Percentiles rank a stretch among this genome's conserved stretches.
Evolutionary conservation across 768 basidiomycete genomes (phyloP).

Genomic region (Mycena amicta): DNA sequence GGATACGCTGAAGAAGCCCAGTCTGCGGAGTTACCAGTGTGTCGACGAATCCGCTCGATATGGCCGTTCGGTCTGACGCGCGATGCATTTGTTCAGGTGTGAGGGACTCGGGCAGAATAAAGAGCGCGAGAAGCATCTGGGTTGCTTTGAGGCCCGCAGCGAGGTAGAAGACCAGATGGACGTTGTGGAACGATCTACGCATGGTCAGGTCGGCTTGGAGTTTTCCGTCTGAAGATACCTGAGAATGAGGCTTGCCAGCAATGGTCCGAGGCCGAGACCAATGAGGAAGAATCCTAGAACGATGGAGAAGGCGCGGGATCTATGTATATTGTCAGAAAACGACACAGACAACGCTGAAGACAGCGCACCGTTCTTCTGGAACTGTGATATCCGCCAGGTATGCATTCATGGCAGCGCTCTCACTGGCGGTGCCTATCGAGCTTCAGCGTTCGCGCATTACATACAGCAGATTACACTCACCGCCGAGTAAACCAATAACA

Average conservation of each 20-base stretch:
- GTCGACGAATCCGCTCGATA: not conserved
- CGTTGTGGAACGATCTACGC: slow-evolving; percentile 42
- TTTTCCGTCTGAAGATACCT: slow-evolving; percentile 21
- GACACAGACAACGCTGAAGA: not conserved
- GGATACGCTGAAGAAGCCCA: slow-evolving; percentile 36
- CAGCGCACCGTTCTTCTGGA: slow-evolving; percentile 51
- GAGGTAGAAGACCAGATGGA: slow-evolving; percentile 74
- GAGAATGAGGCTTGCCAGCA: slow-evolving; percentile 68
- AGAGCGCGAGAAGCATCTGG: slow-evolving; percentile 51
- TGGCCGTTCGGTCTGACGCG: not conserved
- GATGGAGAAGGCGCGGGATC: slow-evolving; percentile 68
- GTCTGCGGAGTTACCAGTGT: slow-evolving; percentile 18
- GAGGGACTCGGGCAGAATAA: slow-evolving; percentile 80
- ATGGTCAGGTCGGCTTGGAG: not conserved
- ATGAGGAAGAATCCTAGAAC: slow-evolving; percentile 66
- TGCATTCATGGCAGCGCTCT: slow-evolving; percentile 56
- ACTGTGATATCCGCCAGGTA: slow-evolving; percentile 72
- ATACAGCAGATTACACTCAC: slow-evolving; percentile 44
- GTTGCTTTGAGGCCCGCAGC: slow-evolving; percentile 52
- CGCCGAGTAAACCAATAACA: slow-evolving; percentile 73
- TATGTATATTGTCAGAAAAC: slow-evolving; percentile 29
- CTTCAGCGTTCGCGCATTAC: slow-evolving; percentile 9
- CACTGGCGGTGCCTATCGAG: slow-evolving; percentile 50
- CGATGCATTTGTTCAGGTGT: slow-evolving; percentile 49
- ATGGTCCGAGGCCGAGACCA: slow-evolving; percentile 81